Evolutionary conservation across 495 filamentous ascomycete species (phyloP), one percentile per base, ranked within the genome.

Genomic region (Neurospora sublineolata): DNA sequence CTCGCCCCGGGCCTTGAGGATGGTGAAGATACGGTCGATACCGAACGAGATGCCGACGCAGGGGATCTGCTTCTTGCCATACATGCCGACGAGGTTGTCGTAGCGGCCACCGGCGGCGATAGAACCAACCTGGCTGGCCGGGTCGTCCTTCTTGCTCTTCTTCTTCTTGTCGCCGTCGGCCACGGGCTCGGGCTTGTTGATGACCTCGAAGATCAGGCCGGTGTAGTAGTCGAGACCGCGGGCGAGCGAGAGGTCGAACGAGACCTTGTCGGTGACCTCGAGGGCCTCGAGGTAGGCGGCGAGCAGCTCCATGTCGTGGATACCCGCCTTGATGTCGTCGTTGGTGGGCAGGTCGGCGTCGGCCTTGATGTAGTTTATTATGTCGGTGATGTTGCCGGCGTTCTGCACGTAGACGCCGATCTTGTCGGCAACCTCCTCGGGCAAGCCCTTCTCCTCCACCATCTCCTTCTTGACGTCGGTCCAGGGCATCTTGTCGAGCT

Each of bases 21-120:
- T 92, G 67, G 91, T 92, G 82, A 97, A 97, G 76, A 98, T 97
- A 69, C 94, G 90, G 81, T 97, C 94, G 23, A 97, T 92, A 69
- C 94, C 94, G 79, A 97, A 97, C 12, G 93, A 97, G 73, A 97
- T 92, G 73, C 94, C 94, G 8, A 97, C 93, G 78, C 94, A 97
- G 36, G 94, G 94, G 42, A 97, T 92, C 77, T 93, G 89, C 1
- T 71, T 75, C 83, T 95, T 96, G 73, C 89, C 90, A 85, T 97
- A 97, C 93, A 97, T 97, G 80, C 91, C 91, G 37, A 97, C 94
- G 4, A 97, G 87, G 77, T 94, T 92, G 78, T 97, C 94, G 80
- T 97, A 97, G 67, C 94, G 87, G 69, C 94, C 94, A 74, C 94
- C 94, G 4, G 93, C 94, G 11, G 94, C 94, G 41, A 97, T 89